These are phyloP conservation scores for Pleurotus tuber-regium DNA, from an alignment of 768 basidiomycete species.

Conservation along the genomic window DNA sequence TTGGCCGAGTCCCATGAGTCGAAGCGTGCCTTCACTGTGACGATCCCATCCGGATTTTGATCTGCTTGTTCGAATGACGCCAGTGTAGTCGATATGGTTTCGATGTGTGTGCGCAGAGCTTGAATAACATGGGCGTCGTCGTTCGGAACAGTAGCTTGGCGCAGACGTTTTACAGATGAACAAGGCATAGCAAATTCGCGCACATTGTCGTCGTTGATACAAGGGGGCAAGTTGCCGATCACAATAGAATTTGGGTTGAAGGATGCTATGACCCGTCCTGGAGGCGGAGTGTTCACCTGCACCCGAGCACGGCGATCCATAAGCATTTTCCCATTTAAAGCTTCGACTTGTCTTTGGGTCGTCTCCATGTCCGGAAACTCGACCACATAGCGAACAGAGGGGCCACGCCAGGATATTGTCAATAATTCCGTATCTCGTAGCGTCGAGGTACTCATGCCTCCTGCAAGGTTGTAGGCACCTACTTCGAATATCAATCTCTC, in stretches of 20 bases:
- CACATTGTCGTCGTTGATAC: constrained; percentile 22
- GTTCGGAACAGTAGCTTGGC: constrained; percentile 16
- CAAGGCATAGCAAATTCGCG: constrained; percentile 27
- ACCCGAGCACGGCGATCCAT: constrained; percentile 46
- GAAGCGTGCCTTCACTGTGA: constrained; percentile 43
- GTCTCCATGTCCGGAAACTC: constrained; percentile 32
- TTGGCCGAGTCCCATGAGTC: constrained; percentile 47
- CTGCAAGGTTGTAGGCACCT: constrained; percentile 32
- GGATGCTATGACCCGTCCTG: constrained; percentile 21
- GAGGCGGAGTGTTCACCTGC: constrained; percentile 35
- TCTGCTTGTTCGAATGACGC: constrained; percentile 24
- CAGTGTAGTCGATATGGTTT: constrained; percentile 1
- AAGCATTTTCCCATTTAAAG: constrained; percentile 33
- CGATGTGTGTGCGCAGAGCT: constrained; percentile 19
- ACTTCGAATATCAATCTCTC: constrained; percentile 41
- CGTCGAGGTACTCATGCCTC: constrained; percentile 39
- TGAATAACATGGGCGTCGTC: constrained; percentile 22
- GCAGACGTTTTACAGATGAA: constrained; percentile 19
- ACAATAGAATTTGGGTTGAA: constrained; percentile 36
- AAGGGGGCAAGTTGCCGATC: constrained; percentile 37
- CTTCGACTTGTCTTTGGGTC: constrained; percentile 31
- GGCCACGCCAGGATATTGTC: constrained; percentile 49
- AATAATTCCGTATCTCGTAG: constrained; percentile 35
- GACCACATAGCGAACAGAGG: constrained; percentile 44
- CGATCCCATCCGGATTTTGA: constrained; percentile 23